These are phyloP conservation scores for Quercus lobata DNA, from an alignment of 331 rosid species.

Conservation along the genomic window DNA sequence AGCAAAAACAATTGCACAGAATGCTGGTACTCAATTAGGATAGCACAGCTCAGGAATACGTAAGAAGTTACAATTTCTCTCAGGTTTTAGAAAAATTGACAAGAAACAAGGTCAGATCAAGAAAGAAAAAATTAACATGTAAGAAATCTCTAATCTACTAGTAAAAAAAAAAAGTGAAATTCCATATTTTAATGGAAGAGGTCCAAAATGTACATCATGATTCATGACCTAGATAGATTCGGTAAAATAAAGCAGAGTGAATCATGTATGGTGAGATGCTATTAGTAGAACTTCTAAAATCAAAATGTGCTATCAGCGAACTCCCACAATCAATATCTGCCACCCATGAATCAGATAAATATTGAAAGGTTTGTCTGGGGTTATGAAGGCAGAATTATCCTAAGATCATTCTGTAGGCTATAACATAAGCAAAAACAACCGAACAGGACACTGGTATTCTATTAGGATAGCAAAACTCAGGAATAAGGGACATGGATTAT, in stretches of 20 bases:
- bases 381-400: constrained; percentile 27
- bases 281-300: constrained; percentile 5
- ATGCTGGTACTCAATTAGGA: neutral
- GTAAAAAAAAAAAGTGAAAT: too few species aligned
- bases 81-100: too few species aligned
- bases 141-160: too few species aligned
- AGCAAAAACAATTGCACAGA: neutral
- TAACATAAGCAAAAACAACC: neutral
- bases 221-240: neutral
- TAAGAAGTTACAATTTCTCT: too few species aligned
- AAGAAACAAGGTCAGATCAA: too few species aligned
- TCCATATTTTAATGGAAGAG: too few species aligned
- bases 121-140: too few species aligned
- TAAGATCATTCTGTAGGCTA: neutral
- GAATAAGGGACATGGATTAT: neutral
- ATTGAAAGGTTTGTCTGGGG: constrained; percentile 26
- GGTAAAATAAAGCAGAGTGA: neutral
- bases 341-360: constrained; percentile 48
- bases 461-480: neutral
- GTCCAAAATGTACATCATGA: too few species aligned
- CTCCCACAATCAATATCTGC: constrained; percentile 26
- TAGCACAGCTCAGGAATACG: too few species aligned
- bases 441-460: too few species aligned
- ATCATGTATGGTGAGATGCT: neutral
- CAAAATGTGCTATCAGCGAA: constrained; percentile 40